Evolutionary conservation across 2,329 filamentous ascomycete genomes (phyloP).

Genomic region (Colletotrichum gloeosporioides): DNA sequence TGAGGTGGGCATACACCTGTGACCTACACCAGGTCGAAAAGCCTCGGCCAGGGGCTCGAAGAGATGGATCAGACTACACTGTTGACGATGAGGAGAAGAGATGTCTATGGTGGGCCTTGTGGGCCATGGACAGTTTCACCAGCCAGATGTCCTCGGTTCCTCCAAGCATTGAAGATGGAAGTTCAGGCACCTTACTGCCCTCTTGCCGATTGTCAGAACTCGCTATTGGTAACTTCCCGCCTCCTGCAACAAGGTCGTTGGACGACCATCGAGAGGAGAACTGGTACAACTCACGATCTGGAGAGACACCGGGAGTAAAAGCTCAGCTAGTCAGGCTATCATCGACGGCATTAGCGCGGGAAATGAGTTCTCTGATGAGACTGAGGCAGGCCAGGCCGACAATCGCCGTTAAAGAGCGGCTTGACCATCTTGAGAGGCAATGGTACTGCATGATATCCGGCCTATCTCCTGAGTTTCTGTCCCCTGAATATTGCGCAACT

Average conservation of each 20-base stretch:
- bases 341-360: neutral
- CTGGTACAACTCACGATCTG: neutral
- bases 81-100: neutral
- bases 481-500: neutral
- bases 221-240: neutral
- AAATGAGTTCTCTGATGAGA: neutral
- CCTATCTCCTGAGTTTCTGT: neutral
- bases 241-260: neutral
- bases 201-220: neutral
- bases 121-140: neutral
- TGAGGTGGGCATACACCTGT: neutral
- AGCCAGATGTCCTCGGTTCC: neutral
- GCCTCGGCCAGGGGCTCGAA: fast-evolving
- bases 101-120: neutral
- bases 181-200: neutral
- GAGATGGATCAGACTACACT: neutral
- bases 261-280: neutral
- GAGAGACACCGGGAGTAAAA: neutral
- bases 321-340: neutral
- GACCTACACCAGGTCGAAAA: neutral
- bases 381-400: neutral
- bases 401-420: neutral
- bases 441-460: neutral
- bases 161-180: neutral
- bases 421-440: neutral